Base-by-base conservation (phyloP, 2,329 filamentous ascomycete species). In the Colletotrichum graminicola region DNA sequence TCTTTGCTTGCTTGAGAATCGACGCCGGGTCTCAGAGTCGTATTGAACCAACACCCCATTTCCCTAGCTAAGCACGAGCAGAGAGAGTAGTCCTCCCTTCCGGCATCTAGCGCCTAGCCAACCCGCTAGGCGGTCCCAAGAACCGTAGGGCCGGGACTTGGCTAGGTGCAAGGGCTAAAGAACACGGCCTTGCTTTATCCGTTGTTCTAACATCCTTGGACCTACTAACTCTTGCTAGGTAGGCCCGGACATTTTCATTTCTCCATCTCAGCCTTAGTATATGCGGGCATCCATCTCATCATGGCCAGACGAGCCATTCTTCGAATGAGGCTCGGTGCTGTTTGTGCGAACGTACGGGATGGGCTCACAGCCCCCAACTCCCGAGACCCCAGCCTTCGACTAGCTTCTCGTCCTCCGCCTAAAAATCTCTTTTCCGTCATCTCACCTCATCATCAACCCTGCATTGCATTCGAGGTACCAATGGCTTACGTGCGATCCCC, bases 401-500 rank as follows among this genome's bases (percentile, higher is more conserved):
- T 55, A 16, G 5, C 11, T 21, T 10, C 32, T 39, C 49, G 57
- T 41, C 57, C 68, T 21, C 26, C 34, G 29, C 8, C 52, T n/a
- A 47, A 52, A 5, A 12, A 47, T 49, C 60, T 69, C 26, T 14
- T 61, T 41, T 64, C 65, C 69, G 69, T 51, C 69, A 55, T 72
- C 69, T 72, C 68, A 71, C 68, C 68, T 71, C 68, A 71, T 71
- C 68, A 34, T 59, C 41, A 71, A 71, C 68, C 68, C 65, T 71
- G 65, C 65, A 43, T 45, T 63, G 68, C 68, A 62, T 63, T 32
- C 23, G 52, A 45, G 29, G 45, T 47, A 60, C 65, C 68, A 51
- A 51, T 62, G 57, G n/a, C 64, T 52, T 55, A 39, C 59, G 64
- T 63, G 34, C 51, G 32, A 11, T 29, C 23, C 29, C 65, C 26